phyloP scores from a whole-genome alignment of 2,329 filamentous ascomycete genomes.

The Fusarium newnesense region DNA sequence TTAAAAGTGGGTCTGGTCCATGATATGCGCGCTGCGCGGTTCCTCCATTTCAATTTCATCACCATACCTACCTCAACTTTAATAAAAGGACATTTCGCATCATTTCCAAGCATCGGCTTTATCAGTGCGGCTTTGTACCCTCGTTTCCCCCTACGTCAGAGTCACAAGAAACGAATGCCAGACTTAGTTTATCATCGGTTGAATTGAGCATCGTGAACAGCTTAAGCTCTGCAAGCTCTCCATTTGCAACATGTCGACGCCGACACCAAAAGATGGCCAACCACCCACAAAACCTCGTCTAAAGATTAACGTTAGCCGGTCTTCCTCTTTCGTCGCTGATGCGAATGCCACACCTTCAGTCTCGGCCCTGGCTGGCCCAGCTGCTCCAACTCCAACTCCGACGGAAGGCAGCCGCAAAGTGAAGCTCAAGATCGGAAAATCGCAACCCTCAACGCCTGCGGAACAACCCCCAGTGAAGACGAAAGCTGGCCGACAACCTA shows the following conservation, averaged over 20 bases:
- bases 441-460: conserved; percentile 53
- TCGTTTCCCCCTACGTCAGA: neutral
- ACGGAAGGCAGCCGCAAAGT: conserved; percentile 51
- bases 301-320: conserved; percentile 53
- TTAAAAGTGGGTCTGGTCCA: conserved; percentile 24
- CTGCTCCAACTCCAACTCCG: conserved; percentile 35
- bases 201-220: conserved; percentile 15
- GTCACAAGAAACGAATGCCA: neutral
- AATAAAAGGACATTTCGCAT: neutral
- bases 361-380: conserved; percentile 1
- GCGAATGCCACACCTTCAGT: conserved; percentile 32
- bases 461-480: conserved; percentile 57
- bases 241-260: conserved; percentile 45
- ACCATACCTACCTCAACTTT: neutral
- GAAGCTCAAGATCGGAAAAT: conserved; percentile 55
- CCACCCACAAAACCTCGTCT: conserved; percentile 51
- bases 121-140: neutral
- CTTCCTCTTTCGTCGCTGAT: conserved; percentile 49
- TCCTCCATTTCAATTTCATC: neutral
- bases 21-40: conserved; percentile 19
- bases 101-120: neutral
- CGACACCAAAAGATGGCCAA: conserved; percentile 38
- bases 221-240: conserved; percentile 3
- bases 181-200: neutral
- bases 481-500: conserved; percentile 69